Evolutionary conservation across 306 rosid species (phyloP).

Genomic region (Prunus padus): DNA sequence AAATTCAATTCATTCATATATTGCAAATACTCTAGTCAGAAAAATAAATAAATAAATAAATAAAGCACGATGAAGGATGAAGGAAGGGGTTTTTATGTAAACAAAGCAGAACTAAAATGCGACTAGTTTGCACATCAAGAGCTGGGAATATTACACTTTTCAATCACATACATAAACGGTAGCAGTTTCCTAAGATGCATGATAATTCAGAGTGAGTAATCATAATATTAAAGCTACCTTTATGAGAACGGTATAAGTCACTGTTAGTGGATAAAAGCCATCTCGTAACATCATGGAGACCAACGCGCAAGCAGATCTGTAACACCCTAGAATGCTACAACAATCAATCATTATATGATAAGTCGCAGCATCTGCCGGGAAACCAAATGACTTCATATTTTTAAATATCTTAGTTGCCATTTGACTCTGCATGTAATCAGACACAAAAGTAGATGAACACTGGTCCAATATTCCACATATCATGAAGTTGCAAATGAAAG

Average conservation of each 20-base stretch:
- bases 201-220: constrained; percentile 7
- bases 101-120: background rate
- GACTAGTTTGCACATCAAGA: background rate
- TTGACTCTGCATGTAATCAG: constrained; percentile 52
- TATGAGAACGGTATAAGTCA: constrained; percentile 58
- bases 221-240: constrained; percentile 49
- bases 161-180: constrained; percentile 22
- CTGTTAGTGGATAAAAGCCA: constrained; percentile 53
- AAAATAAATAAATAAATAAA: too few species aligned
- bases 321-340: constrained; percentile 53
- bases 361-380: constrained; percentile 49
- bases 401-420: constrained; percentile 63
- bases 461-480: constrained; percentile 15
- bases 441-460: constrained; percentile 28
- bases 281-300: constrained; percentile 69
- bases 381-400: constrained; percentile 61
- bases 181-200: constrained; percentile 2
- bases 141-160: constrained; percentile 4
- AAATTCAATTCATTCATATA: background rate
- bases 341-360: constrained; percentile 75
- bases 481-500: constrained; percentile 28
- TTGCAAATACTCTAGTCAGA: background rate
- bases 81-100: background rate
- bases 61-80: background rate
- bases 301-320: constrained; percentile 63